Conservation (phyloP, 2,329 filamentous ascomycete genomes). For the Colletotrichum zoysiae region DNA sequence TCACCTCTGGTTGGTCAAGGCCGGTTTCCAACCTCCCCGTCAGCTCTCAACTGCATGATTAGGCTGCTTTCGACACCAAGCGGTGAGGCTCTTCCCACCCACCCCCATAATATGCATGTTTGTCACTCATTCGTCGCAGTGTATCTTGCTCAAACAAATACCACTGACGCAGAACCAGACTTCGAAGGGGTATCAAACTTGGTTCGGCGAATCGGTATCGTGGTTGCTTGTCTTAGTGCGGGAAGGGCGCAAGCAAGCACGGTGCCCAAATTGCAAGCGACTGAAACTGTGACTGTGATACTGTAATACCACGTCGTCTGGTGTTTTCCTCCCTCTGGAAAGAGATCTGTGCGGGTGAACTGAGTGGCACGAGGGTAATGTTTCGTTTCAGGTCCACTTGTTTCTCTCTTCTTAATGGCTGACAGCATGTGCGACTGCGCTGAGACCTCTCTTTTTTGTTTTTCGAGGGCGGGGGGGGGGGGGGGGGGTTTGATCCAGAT, state of each 20-base stretch:
- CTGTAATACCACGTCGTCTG: conserved; percentile 22
- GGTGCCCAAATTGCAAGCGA: conserved; percentile 6
- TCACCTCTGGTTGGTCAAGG: neutral
- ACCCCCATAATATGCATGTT: neutral
- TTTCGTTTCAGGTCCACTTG: conserved; percentile 36
- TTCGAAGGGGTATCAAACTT: conserved; percentile 10
- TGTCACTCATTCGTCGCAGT: neutral
- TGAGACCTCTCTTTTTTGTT: conserved; percentile 18
- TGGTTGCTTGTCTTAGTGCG: conserved; percentile 9
- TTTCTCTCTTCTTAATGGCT: conserved; percentile 13
- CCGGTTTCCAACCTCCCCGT: neutral
- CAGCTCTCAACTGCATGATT: neutral
- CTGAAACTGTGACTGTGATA: neutral
- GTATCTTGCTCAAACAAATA: neutral
- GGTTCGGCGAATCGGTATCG: conserved; percentile 11
- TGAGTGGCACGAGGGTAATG: conserved; percentile 2
- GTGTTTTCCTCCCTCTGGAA: neutral
- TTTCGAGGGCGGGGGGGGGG: too few species aligned
- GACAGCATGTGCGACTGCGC: conserved; percentile 29
- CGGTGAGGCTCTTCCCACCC: neutral
- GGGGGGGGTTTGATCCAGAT: neutral
- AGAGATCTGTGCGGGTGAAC: conserved; percentile 30
- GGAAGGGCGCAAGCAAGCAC: conserved; percentile 9
- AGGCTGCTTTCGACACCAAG: neutral
- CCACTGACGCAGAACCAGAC: conserved; percentile 5